A percentile compares a stretch with the other conserved stretches of the same genome.
These are phyloP conservation scores for Trichoderma polysporum DNA, from an alignment of 2,329 filamentous ascomycete species.

Conservation along the genomic window DNA sequence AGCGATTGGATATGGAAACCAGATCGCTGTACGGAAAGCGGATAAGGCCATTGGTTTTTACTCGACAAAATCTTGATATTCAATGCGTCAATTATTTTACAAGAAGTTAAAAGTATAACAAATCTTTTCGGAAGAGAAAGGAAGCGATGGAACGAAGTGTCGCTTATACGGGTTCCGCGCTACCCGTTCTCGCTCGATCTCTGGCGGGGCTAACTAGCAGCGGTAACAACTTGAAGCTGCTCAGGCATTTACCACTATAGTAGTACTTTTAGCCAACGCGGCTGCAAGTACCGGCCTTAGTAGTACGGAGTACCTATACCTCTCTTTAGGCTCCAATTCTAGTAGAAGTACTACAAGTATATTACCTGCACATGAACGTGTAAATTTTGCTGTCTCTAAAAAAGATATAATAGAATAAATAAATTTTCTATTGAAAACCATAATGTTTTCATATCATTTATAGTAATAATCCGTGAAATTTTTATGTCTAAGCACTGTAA, in stretches of 20 bases:
- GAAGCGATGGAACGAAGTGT: background rate
- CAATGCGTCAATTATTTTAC: background rate
- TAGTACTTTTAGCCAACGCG: background rate
- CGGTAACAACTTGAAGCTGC: background rate
- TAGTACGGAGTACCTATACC: too few species aligned
- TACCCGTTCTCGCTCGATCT: background rate
- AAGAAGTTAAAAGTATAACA: too few species aligned
- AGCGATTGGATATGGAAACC: conserved; percentile 3
- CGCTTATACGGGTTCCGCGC: background rate
- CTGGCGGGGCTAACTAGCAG: background rate
- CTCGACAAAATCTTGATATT: background rate
- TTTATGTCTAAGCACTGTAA: too few species aligned
- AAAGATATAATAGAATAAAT: too few species aligned
- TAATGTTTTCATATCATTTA: too few species aligned
- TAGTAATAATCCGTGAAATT: too few species aligned
- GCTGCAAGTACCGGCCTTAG: background rate
- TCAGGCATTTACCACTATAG: too few species aligned
- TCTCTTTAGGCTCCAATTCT: too few species aligned
- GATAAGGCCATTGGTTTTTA: background rate
- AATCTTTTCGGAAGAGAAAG: background rate
- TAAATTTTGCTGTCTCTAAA: too few species aligned
- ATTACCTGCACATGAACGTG: too few species aligned
- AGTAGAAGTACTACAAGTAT: too few species aligned
- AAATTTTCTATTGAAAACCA: too few species aligned
- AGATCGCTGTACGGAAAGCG: background rate